Percentiles rank a stretch among this genome's conserved stretches.
Evolutionary conservation across 108 stramenopile species (phyloP).

Genomic region (Nitzschia putrida): DNA sequence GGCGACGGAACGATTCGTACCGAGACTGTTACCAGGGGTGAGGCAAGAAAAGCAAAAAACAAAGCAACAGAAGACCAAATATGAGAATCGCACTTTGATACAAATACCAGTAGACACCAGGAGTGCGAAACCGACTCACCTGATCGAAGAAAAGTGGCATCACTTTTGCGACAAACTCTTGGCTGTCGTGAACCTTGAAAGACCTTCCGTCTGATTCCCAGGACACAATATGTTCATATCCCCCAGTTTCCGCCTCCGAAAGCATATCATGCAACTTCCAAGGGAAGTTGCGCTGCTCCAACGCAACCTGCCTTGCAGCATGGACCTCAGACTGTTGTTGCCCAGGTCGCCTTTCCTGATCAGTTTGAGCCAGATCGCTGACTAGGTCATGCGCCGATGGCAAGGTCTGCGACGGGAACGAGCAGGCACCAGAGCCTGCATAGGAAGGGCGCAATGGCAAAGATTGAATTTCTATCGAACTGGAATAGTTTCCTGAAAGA

Average conservation of each 20-base stretch:
- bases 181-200: constrained; percentile 24
- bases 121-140: background rate
- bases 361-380: background rate
- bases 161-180: constrained; percentile 15
- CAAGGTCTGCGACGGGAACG: background rate
- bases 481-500: no score
- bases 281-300: constrained; percentile 16
- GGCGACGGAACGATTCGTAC: constrained; percentile 11
- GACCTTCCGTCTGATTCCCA: constrained; percentile 27
- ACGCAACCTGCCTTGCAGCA: background rate
- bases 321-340: no score
- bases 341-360: no score
- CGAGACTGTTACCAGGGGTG: background rate
- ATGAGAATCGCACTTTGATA: background rate
- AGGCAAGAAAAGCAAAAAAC: background rate
- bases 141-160: constrained; percentile 31
- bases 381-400: constrained; percentile 6
- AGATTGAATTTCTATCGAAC: no score
- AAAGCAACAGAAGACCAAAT: background rate
- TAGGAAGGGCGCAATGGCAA: no score
- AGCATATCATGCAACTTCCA: constrained; percentile 28
- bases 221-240: constrained; percentile 18
- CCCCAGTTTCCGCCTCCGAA: constrained; percentile 10
- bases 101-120: no score
- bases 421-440: no score